Conservation (phyloP, 257 asterid genomes). For the Penstemon eatonii region DNA sequence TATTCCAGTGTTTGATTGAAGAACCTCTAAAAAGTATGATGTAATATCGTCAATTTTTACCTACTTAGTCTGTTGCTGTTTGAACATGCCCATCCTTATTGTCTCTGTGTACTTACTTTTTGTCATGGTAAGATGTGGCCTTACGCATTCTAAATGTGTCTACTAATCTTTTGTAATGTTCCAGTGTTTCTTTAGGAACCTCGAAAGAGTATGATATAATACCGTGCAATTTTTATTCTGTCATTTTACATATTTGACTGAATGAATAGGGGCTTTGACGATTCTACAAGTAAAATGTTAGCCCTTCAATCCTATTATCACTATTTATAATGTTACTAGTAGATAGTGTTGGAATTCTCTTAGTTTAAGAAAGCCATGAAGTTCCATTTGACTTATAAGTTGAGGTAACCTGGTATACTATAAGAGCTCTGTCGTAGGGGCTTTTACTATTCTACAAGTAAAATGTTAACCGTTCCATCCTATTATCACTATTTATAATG, state of each 20-base stretch:
- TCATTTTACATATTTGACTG: background rate
- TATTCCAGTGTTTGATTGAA: background rate
- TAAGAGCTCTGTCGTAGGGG: background rate
- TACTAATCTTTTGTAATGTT: background rate
- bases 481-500: constrained; percentile 1
- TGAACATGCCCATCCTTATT: too few species aligned
- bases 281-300: background rate
- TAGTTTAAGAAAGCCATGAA: constrained; percentile 23
- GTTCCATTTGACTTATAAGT: constrained; percentile 1
- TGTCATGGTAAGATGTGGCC: too few species aligned
- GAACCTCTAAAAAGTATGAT: background rate
- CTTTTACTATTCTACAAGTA: constrained; percentile 2
- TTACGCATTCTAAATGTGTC: background rate
- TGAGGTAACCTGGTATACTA: too few species aligned
- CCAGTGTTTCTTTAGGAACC: background rate
- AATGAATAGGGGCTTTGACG: background rate
- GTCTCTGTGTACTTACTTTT: too few species aligned
- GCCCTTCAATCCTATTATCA: background rate
- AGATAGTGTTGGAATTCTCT: background rate
- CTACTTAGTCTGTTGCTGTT: too few species aligned
- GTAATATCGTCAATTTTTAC: background rate
- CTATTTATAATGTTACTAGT: constrained; percentile 10
- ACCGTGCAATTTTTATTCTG: background rate
- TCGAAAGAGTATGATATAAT: background rate
- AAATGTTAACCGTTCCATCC: background rate